Percentiles rank a stretch among this genome's conserved stretches.
Evolutionary conservation across 192 early-diverging fungal genomes (phyloP).

Genomic region (Physocladia obscura): DNA sequence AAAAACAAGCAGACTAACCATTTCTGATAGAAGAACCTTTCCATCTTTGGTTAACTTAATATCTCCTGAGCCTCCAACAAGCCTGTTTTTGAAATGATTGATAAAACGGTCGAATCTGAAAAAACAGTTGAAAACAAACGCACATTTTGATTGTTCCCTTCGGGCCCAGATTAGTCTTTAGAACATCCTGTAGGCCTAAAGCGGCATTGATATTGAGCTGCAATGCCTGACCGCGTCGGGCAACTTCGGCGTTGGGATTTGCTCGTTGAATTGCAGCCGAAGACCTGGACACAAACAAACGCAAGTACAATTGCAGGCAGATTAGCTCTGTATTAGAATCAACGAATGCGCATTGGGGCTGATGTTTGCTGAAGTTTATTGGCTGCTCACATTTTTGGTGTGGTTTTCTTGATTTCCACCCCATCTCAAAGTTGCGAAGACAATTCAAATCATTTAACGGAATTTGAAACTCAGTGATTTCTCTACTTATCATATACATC

Average conservation of each 20-base stretch:
- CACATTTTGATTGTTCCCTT: slow-evolving; percentile 98
- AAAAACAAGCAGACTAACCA: slow-evolving; percentile 59
- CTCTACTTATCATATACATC: no score
- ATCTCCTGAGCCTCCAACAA: slow-evolving; percentile 93
- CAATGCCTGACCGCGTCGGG: slow-evolving; percentile 94
- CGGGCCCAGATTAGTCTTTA: slow-evolving; percentile 95
- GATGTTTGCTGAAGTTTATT: no score
- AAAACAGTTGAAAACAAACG: no score
- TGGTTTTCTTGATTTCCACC: background rate
- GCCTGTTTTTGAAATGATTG: slow-evolving; percentile 50
- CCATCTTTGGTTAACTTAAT: slow-evolving; percentile 99
- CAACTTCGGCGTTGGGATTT: slow-evolving; percentile 98
- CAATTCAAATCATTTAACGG: no score
- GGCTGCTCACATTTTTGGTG: slow-evolving; percentile 5
- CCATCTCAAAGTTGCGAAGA: slow-evolving; percentile 2
- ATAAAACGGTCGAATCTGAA: background rate
- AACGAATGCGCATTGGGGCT: no score
- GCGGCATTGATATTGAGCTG: slow-evolving; percentile 95
- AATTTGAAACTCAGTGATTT: no score
- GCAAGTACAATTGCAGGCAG: background rate
- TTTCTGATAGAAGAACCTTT: slow-evolving; percentile 96
- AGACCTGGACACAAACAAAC: slow-evolving; percentile 33
- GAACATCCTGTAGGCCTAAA: slow-evolving; percentile 91
- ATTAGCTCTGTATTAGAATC: no score
- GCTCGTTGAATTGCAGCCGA: slow-evolving; percentile 88